Percentiles rank a stretch among this genome's conserved stretches.
Conservation (phyloP, 2,329 filamentous ascomycete genomes). For the Pezicula carpinea region DNA sequence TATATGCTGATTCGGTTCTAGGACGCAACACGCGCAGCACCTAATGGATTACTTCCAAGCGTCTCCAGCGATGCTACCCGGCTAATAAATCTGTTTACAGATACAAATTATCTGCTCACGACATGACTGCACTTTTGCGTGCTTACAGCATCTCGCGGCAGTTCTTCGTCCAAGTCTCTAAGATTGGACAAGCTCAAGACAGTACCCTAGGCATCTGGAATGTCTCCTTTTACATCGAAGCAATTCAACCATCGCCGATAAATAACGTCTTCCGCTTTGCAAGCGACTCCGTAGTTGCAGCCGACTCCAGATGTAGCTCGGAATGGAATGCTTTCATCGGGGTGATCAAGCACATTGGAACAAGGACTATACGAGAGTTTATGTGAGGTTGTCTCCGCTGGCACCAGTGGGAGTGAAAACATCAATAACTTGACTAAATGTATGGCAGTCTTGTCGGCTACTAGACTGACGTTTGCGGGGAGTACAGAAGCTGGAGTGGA, state of each 20-base stretch:
- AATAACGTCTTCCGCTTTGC: conserved; percentile 30
- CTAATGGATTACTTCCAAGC: conserved; percentile 40
- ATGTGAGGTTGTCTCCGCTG: conserved; percentile 39
- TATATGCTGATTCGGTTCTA: neutral
- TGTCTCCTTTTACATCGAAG: conserved; percentile 42
- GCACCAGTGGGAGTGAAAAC: conserved; percentile 41
- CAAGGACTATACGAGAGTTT: conserved; percentile 36
- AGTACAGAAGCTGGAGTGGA: neutral
- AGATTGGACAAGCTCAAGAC: conserved; percentile 37
- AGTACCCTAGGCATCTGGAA: conserved; percentile 47
- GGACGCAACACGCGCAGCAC: conserved; percentile 36
- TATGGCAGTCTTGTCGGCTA: conserved; percentile 33
- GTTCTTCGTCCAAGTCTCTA: conserved; percentile 30
- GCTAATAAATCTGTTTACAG: conserved; percentile 41
- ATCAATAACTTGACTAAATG: conserved; percentile 41
- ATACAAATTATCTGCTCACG: conserved; percentile 45
- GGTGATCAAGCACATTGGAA: conserved; percentile 37
- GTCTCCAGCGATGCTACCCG: conserved; percentile 34
- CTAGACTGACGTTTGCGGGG: neutral
- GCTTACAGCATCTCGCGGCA: conserved; percentile 48
- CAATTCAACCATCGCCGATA: conserved; percentile 21
- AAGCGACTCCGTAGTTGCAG: conserved; percentile 20
- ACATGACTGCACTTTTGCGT: conserved; percentile 49
- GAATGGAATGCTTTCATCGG: conserved; percentile 36
- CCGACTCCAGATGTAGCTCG: conserved; percentile 6